A percentile compares a stretch with the other conserved stretches of the same genome.
Evolutionary conservation across 768 basidiomycete genomes (phyloP).

Genomic region (Rhizopogon sp.): DNA sequence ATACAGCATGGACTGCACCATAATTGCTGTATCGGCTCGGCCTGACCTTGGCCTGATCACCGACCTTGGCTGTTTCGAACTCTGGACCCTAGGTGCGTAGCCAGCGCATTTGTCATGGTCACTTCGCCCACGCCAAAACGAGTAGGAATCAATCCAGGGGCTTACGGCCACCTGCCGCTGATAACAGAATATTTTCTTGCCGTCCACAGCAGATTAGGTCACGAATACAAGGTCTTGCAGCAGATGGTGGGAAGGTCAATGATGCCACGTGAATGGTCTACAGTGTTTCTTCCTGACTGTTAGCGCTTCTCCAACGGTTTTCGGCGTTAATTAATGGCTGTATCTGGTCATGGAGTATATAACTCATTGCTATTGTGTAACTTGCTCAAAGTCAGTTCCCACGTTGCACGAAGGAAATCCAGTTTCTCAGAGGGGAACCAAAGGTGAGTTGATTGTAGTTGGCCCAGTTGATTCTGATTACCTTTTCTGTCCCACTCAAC

Average conservation of each 20-base stretch:
- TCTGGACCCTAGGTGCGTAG: neutral
- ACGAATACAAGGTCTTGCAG: neutral
- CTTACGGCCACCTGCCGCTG: neutral
- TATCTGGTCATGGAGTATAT: neutral
- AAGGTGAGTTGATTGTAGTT: neutral
- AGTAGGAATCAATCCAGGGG: neutral
- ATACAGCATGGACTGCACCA: neutral
- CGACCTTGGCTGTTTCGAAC: neutral
- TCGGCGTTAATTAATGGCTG: neutral
- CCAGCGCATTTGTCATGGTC: neutral
- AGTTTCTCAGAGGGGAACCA: neutral
- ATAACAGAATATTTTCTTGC: no score
- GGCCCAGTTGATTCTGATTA: neutral
- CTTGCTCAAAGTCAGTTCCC: no score
- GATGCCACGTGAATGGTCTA: neutral
- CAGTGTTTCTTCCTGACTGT: neutral
- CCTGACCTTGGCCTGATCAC: no score
- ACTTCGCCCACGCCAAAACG: neutral
- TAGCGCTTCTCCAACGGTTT: neutral
- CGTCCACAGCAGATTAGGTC: neutral
- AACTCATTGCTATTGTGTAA: no score
- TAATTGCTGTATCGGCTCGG: neutral
- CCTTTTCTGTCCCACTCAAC: neutral
- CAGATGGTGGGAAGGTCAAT: neutral
- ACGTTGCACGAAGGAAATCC: no score